phyloP scores from a whole-genome alignment of 257 asterid genomes.

The Solanum pimpinellifolium region DNA sequence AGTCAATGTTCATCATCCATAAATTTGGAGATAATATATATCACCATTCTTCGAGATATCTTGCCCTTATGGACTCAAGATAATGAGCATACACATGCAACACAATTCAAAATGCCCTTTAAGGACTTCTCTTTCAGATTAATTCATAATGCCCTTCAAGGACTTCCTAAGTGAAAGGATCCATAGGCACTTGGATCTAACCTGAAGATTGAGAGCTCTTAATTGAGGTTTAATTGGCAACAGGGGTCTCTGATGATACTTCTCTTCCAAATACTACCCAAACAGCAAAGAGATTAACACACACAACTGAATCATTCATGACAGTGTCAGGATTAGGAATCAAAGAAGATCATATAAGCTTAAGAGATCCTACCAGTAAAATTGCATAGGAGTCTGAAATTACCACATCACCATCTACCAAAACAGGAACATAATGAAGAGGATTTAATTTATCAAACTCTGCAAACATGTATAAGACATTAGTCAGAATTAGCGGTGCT shows the following conservation, averaged over 20 bases:
- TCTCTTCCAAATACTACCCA: constrained; percentile 66
- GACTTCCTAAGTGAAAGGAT: neutral
- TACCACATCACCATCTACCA: constrained; percentile 65
- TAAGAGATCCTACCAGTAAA: constrained; percentile 29
- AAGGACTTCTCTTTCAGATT: neutral
- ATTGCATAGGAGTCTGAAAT: constrained; percentile 70
- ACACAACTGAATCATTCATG: neutral
- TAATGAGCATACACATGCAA: neutral
- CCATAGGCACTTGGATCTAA: constrained; percentile 4
- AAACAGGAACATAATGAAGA: constrained; percentile 58
- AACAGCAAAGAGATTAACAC: neutral
- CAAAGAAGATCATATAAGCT: neutral
- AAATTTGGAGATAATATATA: neutral
- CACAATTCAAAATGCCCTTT: neutral
- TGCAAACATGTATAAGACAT: constrained; percentile 18
- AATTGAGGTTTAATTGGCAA: constrained; percentile 52
- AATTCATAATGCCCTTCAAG: neutral
- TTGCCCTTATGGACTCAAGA: neutral
- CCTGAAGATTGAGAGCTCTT: constrained; percentile 81
- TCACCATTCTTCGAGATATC: neutral
- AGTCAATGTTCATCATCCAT: neutral
- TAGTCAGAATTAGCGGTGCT: neutral
- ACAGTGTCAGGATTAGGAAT: neutral
- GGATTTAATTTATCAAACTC: constrained; percentile 79
- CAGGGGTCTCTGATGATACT: constrained; percentile 44